Conservation (phyloP, 805 yeast genomes). For the Ogataea salicorniae region DNA sequence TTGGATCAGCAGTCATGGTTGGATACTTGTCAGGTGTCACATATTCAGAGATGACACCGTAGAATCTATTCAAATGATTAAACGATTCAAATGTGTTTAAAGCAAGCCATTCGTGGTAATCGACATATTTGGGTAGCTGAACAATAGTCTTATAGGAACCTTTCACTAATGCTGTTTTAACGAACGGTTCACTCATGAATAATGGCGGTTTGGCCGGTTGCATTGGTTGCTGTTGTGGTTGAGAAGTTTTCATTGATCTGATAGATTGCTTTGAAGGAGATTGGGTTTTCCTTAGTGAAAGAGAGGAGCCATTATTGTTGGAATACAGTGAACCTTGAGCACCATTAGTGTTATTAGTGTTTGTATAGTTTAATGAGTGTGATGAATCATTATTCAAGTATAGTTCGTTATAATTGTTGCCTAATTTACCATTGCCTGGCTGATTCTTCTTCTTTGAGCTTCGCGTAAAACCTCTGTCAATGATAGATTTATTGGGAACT, state of each 20-base stretch:
- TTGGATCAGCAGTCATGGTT: conserved; percentile 94
- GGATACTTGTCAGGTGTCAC: conserved; percentile 87
- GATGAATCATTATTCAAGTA: conserved; percentile 21
- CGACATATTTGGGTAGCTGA: conserved; percentile 91
- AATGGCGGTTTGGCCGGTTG: conserved; percentile 43
- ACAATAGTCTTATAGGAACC: conserved; percentile 96
- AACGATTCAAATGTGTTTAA: conserved; percentile 86
- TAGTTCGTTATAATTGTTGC: conserved; percentile 21
- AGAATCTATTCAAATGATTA: conserved; percentile 80
- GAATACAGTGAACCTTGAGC: conserved; percentile 29
- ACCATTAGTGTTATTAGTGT: neutral
- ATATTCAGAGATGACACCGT: conserved; percentile 85
- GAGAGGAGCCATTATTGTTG: conserved; percentile 39
- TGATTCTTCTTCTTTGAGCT: conserved; percentile 31
- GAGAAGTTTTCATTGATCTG: conserved; percentile 23
- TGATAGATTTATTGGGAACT: neutral
- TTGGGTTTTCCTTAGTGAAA: conserved; percentile 42
- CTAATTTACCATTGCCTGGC: conserved; percentile 15
- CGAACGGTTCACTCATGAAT: conserved; percentile 88
- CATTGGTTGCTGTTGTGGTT: conserved; percentile 16
- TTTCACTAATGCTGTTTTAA: conserved; percentile 88
- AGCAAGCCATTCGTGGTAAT: conserved; percentile 93
- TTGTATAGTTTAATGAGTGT: conserved; percentile 11
- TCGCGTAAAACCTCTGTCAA: conserved; percentile 53
- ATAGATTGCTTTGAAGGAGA: conserved; percentile 43